phyloP scores from a whole-genome alignment of 345 rosid genomes.

The Fremontodendron californicum region DNA sequence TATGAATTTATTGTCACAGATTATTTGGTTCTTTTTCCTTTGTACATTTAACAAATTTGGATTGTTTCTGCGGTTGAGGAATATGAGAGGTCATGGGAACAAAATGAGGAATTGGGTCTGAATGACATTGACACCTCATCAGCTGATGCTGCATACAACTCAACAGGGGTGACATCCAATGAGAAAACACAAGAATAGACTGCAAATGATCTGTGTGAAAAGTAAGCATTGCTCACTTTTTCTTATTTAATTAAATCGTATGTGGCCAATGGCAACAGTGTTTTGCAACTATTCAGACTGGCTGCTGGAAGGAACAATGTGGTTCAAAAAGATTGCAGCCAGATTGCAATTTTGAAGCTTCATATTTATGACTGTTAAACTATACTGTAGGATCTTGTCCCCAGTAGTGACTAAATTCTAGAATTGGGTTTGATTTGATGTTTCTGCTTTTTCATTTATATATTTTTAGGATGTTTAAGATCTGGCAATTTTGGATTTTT shows the following conservation, averaged over 20 bases:
- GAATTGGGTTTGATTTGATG: background rate
- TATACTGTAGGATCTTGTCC: background rate
- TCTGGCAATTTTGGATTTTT: no score
- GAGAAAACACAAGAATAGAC: background rate
- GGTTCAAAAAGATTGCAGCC: background rate
- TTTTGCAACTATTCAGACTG: background rate
- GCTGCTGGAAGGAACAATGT: background rate
- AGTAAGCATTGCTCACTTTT: background rate
- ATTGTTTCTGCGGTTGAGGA: conserved; percentile 56
- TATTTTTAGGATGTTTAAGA: background rate
- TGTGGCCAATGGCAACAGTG: background rate
- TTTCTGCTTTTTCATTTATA: background rate
- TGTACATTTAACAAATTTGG: background rate
- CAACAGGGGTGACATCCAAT: background rate
- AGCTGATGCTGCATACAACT: conserved; percentile 75
- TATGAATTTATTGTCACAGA: background rate
- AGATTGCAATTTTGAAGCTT: background rate
- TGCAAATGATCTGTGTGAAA: background rate
- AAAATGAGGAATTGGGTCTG: conserved; percentile 88
- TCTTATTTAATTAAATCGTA: background rate
- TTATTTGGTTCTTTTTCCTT: background rate
- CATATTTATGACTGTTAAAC: background rate
- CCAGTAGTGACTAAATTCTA: background rate
- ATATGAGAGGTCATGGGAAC: conserved; percentile 87
- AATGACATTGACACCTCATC: conserved; percentile 85